A percentile compares a stretch with the other conserved stretches of the same genome.
Evolutionary conservation across 306 rosid genomes (phyloP).

Genomic region (Dryas alaskensis): DNA sequence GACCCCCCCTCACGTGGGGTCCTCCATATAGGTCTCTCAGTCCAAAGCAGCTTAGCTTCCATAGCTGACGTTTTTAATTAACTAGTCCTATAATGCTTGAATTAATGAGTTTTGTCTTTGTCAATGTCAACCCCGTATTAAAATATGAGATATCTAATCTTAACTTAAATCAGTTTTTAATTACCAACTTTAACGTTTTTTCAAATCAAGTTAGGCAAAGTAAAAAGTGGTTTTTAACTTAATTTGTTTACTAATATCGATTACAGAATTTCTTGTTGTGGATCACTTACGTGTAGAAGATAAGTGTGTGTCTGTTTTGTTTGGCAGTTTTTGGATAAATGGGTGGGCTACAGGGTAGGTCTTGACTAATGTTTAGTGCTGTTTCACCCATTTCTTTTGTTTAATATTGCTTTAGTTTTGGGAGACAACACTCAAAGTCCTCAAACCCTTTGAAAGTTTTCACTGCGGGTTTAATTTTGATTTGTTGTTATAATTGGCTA

Average conservation of each 20-base stretch:
- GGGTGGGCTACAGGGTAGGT: background rate
- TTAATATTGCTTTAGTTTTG: constrained; percentile 16
- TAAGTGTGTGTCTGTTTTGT: background rate
- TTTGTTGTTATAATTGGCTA: no score
- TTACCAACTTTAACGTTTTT: background rate
- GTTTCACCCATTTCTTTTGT: constrained; percentile 18
- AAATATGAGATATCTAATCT: constrained; percentile 19
- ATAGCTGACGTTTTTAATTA: constrained; percentile 34
- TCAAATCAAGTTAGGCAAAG: constrained; percentile 28
- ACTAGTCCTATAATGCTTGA: no score
- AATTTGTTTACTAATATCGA: background rate
- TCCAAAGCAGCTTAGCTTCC: constrained; percentile 26
- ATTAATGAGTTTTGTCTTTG: background rate
- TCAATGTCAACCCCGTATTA: constrained; percentile 34
- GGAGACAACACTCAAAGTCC: constrained; percentile 33
- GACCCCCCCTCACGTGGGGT: constrained; percentile 29
- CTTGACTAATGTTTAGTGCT: background rate
- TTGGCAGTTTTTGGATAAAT: background rate
- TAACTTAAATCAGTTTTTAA: constrained; percentile 29
- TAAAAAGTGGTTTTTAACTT: constrained; percentile 1
- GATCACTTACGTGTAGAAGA: constrained; percentile 25
- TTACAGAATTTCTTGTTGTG: constrained; percentile 10
- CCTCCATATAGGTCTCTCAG: background rate
- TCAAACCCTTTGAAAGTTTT: no score
- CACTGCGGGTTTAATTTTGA: no score